Percentiles rank a stretch among this genome's conserved stretches.
These are phyloP conservation scores for Triticum monococcum DNA, from an alignment of 176 grass and related monocot genomes.

Conservation along the genomic window DNA sequence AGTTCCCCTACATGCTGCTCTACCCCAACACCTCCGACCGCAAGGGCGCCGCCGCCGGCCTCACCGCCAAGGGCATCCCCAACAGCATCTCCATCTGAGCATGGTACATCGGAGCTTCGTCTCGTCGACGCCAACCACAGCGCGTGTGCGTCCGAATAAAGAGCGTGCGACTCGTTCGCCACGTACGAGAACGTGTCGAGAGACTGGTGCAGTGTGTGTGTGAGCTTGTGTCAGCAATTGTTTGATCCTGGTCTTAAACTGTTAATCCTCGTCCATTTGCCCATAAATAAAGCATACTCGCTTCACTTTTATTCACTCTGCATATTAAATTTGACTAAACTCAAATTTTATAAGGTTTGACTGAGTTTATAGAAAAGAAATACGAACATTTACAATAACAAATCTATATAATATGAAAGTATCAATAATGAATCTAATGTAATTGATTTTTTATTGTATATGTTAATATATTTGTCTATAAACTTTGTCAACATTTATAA, in stretches of 20 bases:
- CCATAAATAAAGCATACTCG: constrained; percentile 21
- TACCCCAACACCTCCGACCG: constrained; percentile 73
- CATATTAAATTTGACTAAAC: too few relatives aligned
- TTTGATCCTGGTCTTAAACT: not conserved
- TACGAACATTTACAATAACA: too few relatives aligned
- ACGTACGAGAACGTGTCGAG: not conserved
- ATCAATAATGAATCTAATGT: too few relatives aligned
- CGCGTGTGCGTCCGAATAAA: too few relatives aligned
- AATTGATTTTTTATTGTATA: too few relatives aligned
- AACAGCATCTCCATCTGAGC: constrained; percentile 81
- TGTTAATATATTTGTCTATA: too few relatives aligned
- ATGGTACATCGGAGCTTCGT: too few relatives aligned
- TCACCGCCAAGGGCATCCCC: constrained; percentile 66
- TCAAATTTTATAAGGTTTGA: too few relatives aligned
- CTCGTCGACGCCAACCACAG: not conserved
- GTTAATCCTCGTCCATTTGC: not conserved
- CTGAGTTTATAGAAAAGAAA: too few relatives aligned
- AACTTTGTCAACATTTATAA: too few relatives aligned
- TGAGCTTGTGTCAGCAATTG: not conserved
- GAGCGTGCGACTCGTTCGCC: not conserved
- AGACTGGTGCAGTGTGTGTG: not conserved
- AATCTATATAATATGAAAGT: too few relatives aligned
- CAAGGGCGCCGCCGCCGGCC: constrained; percentile 32
- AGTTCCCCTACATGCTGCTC: constrained; percentile 71
- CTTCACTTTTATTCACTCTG: too few relatives aligned